Evolutionary conservation across 345 rosid genomes (phyloP).

Genomic region (Pistacia atlantica): DNA sequence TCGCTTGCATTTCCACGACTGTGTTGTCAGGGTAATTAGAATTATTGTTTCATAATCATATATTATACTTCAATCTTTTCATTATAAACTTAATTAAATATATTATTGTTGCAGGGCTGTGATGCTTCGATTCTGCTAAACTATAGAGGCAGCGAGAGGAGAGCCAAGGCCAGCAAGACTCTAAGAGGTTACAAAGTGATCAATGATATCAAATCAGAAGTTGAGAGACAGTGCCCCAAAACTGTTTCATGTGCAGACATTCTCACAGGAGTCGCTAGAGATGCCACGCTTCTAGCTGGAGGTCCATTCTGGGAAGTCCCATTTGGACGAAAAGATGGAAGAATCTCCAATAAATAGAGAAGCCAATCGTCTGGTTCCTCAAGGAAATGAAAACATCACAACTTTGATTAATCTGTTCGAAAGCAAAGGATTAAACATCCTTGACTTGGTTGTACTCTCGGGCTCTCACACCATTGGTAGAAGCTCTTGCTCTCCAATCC

Average conservation of each 20-base stretch:
- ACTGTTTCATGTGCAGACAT: conserved; percentile 47
- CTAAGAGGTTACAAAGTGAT: conserved; percentile 35
- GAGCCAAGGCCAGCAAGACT: conserved; percentile 27
- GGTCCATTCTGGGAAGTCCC: conserved; percentile 46
- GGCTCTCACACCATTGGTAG: conserved; percentile 47
- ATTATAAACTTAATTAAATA: too few species aligned
- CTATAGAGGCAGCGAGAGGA: conserved; percentile 34
- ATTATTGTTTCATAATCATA: neutral
- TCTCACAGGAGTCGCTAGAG: conserved; percentile 44
- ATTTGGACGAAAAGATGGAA: conserved; percentile 37
- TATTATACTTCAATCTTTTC: too few species aligned
- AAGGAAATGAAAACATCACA: conserved; percentile 26
- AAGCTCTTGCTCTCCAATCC: conserved; percentile 29
- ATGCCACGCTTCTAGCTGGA: conserved; percentile 32
- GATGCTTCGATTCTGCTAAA: conserved; percentile 39
- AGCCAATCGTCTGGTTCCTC: conserved; percentile 27
- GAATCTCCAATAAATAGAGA: conserved; percentile 27
- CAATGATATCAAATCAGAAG: conserved; percentile 35
- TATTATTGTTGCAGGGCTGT: conserved; percentile 29
- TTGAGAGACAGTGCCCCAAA: conserved; percentile 34
- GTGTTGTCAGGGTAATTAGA: conserved; percentile 28
- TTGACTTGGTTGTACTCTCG: conserved; percentile 37
- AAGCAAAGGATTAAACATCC: conserved; percentile 23
- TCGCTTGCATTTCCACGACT: conserved; percentile 50
- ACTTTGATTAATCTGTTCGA: conserved; percentile 22